phyloP scores from a whole-genome alignment of 2,329 filamentous ascomycete species.

The Ceratocystis huliohia region DNA sequence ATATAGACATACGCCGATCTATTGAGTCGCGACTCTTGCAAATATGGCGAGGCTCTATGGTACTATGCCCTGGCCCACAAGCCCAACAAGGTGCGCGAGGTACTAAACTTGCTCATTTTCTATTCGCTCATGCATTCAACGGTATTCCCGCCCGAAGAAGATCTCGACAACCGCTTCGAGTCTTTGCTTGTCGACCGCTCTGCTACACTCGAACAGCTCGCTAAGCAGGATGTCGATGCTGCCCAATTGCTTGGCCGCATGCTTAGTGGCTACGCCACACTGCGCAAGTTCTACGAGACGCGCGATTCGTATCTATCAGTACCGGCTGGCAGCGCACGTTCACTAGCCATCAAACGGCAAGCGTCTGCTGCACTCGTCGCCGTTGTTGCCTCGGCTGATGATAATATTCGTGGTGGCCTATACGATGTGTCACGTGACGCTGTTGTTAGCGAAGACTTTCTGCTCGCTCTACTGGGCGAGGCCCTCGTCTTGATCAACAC shows the following conservation, averaged over 20 bases:
- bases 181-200: constrained; percentile 60
- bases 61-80: constrained; percentile 83
- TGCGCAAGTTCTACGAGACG: constrained; percentile 82
- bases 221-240: constrained; percentile 63
- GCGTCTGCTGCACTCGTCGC: constrained; percentile 63
- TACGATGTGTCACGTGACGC: constrained; percentile 71
- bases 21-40: constrained; percentile 56
- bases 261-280: constrained; percentile 81
- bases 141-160: constrained; percentile 57
- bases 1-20: constrained; percentile 68
- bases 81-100: constrained; percentile 64
- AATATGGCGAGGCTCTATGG: constrained; percentile 75
- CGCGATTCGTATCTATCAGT: constrained; percentile 44
- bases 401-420: constrained; percentile 81
- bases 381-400: constrained; percentile 74
- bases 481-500: constrained; percentile 59
- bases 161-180: constrained; percentile 61
- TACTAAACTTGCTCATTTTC: constrained; percentile 75
- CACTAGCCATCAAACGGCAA: constrained; percentile 51
- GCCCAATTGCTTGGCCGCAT: constrained; percentile 73
- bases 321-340: constrained; percentile 33
- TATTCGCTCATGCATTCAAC: constrained; percentile 77
- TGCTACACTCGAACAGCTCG: constrained; percentile 56
- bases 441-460: constrained; percentile 76
- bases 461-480: constrained; percentile 74